Evolutionary conservation across 768 basidiomycete genomes (phyloP).

Genomic region (Tephrocybe rancida): DNA sequence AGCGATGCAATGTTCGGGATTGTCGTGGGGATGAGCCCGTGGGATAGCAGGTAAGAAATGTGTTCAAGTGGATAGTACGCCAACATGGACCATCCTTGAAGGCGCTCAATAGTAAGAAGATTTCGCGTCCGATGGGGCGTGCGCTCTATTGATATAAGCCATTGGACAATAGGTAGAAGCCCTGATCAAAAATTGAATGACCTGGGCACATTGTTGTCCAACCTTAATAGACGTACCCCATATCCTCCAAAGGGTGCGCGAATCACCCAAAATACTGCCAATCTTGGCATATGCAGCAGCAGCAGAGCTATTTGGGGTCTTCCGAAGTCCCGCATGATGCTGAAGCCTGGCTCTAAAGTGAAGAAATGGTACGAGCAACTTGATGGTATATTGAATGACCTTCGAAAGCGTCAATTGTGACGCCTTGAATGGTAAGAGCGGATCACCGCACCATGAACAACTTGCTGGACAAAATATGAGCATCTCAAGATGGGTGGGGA

Average conservation of each 20-base stretch:
- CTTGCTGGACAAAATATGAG: conserved; percentile 51
- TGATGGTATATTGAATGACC: conserved; percentile 75
- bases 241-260: conserved; percentile 73
- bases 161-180: conserved; percentile 77
- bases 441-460: conserved; percentile 61
- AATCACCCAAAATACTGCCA: conserved; percentile 59
- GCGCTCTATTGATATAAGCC: conserved; percentile 78
- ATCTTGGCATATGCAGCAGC: conserved; percentile 59
- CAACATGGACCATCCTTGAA: conserved; percentile 82
- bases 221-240: conserved; percentile 58
- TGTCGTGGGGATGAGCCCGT: conserved; percentile 61
- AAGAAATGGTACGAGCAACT: conserved; percentile 68
- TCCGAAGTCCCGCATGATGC: conserved; percentile 61
- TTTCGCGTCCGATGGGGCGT: conserved; percentile 68
- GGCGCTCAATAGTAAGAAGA: conserved; percentile 74
- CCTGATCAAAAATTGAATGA: conserved; percentile 39
- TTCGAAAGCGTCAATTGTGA: conserved; percentile 26
- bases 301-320: conserved; percentile 51
- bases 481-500: background rate
- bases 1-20: conserved; percentile 48
- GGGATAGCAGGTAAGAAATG: conserved; percentile 64
- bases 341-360: conserved; percentile 70
- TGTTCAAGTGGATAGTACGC: conserved; percentile 82
- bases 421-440: background rate
- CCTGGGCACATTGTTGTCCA: background rate